Evolutionary conservation across 2,329 filamentous ascomycete species (phyloP).

Genomic region (Sporothrix brunneoviolacea): DNA sequence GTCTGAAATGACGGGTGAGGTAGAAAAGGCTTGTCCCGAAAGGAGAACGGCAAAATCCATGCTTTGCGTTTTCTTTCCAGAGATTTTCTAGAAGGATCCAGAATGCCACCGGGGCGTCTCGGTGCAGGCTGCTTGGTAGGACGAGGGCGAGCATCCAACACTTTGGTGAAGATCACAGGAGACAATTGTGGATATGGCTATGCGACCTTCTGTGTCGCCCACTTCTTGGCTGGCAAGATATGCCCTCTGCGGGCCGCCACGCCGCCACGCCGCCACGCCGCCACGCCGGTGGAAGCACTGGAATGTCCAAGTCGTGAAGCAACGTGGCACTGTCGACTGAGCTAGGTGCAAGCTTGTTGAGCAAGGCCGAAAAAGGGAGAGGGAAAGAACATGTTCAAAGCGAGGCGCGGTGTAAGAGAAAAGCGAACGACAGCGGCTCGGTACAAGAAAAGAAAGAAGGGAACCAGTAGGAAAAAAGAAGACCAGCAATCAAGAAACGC

Average conservation of each 20-base stretch:
- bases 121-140: no score
- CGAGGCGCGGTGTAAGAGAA: no score
- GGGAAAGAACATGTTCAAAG: not conserved
- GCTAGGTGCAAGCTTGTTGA: no score
- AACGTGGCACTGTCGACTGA: not conserved
- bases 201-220: not conserved
- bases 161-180: constrained; percentile 3
- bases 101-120: no score
- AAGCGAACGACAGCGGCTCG: not conserved
- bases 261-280: no score
- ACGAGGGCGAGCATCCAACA: not conserved
- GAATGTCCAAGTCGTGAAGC: no score
- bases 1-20: no score
- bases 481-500: not conserved
- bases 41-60: no score
- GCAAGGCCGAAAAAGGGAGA: not conserved
- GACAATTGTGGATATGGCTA: not conserved
- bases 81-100: no score
- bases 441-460: not conserved
- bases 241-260: not conserved
- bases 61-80: not conserved
- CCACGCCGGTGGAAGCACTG: no score
- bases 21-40: no score
- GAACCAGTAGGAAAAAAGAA: no score
- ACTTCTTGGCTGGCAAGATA: not conserved